Evolutionary conservation across 2,329 filamentous ascomycete species (phyloP).

Genomic region (Xylaria sp.): DNA sequence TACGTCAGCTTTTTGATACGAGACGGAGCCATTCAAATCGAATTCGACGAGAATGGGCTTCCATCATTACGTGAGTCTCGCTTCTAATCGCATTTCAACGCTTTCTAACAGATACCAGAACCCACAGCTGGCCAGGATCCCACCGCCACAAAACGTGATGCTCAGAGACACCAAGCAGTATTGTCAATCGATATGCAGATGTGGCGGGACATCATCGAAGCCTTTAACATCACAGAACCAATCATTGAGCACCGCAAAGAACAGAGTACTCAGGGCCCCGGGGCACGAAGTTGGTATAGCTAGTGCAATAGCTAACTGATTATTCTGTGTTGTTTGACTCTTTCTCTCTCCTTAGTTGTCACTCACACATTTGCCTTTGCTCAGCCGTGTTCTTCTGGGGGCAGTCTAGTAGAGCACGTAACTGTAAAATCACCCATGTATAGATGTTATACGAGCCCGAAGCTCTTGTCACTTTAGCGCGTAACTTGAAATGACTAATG

Average conservation of each 20-base stretch:
- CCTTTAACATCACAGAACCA: slow-evolving; percentile 78
- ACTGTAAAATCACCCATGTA: slow-evolving; percentile 26
- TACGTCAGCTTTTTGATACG: slow-evolving; percentile 94
- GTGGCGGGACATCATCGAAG: slow-evolving; percentile 81
- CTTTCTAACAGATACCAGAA: slow-evolving; percentile 49
- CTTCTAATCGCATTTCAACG: not conserved
- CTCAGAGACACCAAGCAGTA: slow-evolving; percentile 83
- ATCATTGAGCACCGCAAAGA: slow-evolving; percentile 87
- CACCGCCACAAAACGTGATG: slow-evolving; percentile 58
- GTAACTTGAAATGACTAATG: slow-evolving; percentile 20
- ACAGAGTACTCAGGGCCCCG: slow-evolving; percentile 60
- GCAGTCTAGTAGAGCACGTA: not conserved
- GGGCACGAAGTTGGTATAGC: slow-evolving; percentile 73
- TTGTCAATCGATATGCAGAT: slow-evolving; percentile 86
- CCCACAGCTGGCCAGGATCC: slow-evolving; percentile 54
- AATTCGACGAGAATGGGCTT: slow-evolving; percentile 75
- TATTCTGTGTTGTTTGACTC: not conserved
- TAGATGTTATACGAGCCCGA: slow-evolving; percentile 23
- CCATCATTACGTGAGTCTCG: slow-evolving; percentile 79
- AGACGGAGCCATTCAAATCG: slow-evolving; percentile 82
- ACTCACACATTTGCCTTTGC: not conserved
- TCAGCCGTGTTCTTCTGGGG: not conserved
- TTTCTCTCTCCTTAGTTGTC: not conserved
- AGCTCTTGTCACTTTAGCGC: slow-evolving; percentile 15
- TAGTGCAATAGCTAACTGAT: slow-evolving; percentile 46